Percentiles rank a stretch among this genome's conserved stretches.
These are phyloP conservation scores for Komagataella pastoris DNA, from an alignment of 805 yeast species.

Conservation along the genomic window DNA sequence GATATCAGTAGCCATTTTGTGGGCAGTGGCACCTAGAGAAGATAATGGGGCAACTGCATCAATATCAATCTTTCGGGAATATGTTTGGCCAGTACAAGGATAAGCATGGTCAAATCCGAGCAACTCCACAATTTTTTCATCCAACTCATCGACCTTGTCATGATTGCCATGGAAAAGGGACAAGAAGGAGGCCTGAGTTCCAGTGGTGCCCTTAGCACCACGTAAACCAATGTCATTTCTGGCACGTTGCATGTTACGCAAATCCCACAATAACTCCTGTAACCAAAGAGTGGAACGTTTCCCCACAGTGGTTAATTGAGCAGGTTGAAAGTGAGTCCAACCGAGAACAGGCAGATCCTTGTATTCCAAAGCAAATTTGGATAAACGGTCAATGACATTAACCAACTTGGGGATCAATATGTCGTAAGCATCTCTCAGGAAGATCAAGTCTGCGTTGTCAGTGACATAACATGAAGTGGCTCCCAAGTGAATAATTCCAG, in stretches of 20 bases:
- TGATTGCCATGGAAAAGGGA: slow-evolving; percentile 94
- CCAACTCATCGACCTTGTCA: slow-evolving; percentile 88
- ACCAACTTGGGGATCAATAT: slow-evolving; percentile 87
- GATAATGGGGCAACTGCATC: slow-evolving; percentile 88
- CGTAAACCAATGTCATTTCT: slow-evolving; percentile 92
- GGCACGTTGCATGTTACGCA: slow-evolving; percentile 90
- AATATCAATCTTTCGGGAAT: slow-evolving; percentile 94
- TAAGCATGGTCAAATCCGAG: slow-evolving; percentile 90
- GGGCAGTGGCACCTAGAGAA: slow-evolving; percentile 91
- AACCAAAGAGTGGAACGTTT: slow-evolving; percentile 97
- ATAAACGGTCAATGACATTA: slow-evolving; percentile 84
- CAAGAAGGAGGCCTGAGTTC: slow-evolving; percentile 95
- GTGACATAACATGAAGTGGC: slow-evolving; percentile 98
- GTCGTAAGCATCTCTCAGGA: slow-evolving; percentile 92
- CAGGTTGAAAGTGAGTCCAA: slow-evolving; percentile 99
- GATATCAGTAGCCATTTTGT: slow-evolving; percentile 95
- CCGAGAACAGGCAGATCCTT: slow-evolving; percentile 96
- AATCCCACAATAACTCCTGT: slow-evolving; percentile 95
- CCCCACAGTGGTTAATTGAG: slow-evolving; percentile 97
- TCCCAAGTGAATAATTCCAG: slow-evolving; percentile 96
- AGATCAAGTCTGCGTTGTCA: slow-evolving; percentile 95
- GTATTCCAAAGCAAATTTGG: slow-evolving; percentile 79
- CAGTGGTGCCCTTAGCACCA: slow-evolving; percentile 98
- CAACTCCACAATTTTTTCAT: slow-evolving; percentile 82
- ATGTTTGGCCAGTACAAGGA: slow-evolving; percentile 99